Base-by-base conservation (phyloP, 345 rosid genomes). In the Heritiera fomes region DNA sequence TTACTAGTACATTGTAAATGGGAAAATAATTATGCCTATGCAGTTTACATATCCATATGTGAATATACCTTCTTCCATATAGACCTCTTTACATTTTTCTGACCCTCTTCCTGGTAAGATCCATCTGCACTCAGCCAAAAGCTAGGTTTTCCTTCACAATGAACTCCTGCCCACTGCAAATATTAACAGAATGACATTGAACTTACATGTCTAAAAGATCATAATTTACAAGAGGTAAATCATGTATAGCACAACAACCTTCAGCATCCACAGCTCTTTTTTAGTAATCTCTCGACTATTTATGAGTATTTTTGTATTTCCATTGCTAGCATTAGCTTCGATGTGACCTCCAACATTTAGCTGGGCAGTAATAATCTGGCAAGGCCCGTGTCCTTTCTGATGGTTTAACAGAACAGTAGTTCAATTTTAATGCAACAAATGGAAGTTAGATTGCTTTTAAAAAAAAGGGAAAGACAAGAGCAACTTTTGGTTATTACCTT, bases 361-460 rank as follows among this genome's bases (percentile, higher is more conserved):
- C 17, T 83, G 80, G 59, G 86, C 85, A 73, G 89, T 86, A 78
- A 96, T 91, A 78, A 94, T 89, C 83, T 92, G 94, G 79, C 88
- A 86, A 61, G 99, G 99, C 61, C 87, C 89, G 58, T 87, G 80
- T 76, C 97, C 99, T 64, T 85, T 83, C 99, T 96, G 91, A 80
- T 77, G 72, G 56, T 17, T 59, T 73, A 41, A 23, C 53, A 71
- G 46, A 79, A 71, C 40, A 83, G 79, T 55, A 79, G 65, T 66
- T 78, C 63, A 28, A 75, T 68, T 11, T n/a, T 53, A 58, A 64
- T 66, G 28, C 64, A 62, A 73, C 55, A 77, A 58, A 71, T 41
- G n/a, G 56, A 55, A 53, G 7, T 23, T n/a, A 5, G 38, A 62
- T 68, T 61, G 53, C 85, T 8, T 18, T 15, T 17, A 17, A 59